Percentiles rank a stretch among this genome's conserved stretches.
phyloP scores from a whole-genome alignment of 129 eudicot species.

The Mikania micrantha region DNA sequence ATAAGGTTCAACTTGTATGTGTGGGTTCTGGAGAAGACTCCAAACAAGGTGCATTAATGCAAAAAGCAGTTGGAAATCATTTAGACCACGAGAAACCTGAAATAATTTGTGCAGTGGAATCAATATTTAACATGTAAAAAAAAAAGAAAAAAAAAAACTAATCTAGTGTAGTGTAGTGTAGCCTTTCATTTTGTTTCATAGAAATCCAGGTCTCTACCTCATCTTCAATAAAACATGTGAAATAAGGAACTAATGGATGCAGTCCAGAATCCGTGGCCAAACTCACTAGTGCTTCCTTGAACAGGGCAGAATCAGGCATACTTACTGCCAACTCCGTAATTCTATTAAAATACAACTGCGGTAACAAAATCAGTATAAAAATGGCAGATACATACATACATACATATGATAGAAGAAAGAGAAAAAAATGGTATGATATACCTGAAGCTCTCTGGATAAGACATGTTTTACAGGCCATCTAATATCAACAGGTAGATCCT shows the following conservation, averaged over 20 bases:
- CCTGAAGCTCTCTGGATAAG: constrained; percentile 85
- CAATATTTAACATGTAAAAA: neutral
- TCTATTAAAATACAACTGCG: constrained; percentile 60
- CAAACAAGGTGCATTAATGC: constrained; percentile 66
- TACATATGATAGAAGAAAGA: neutral
- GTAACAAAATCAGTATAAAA: constrained; percentile 5
- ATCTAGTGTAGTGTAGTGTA: too few species aligned
- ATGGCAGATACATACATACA: neutral
- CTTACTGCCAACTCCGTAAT: constrained; percentile 57
- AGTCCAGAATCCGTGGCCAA: constrained; percentile 72
- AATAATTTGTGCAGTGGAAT: neutral
- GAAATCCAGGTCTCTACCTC: constrained; percentile 37
- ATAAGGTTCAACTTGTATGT: constrained; percentile 61
- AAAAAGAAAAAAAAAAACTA: too few species aligned
- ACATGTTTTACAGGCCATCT: constrained; percentile 67
- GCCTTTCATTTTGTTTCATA: constrained; percentile 7
- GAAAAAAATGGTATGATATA: constrained; percentile 1
- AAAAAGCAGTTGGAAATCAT: constrained; percentile 47
- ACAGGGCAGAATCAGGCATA: constrained; percentile 49
- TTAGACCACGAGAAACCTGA: constrained; percentile 62
- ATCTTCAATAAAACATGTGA: constrained; percentile 62
- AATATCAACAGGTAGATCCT: constrained; percentile 54
- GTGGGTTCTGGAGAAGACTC: constrained; percentile 69
- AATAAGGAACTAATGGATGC: constrained; percentile 68
- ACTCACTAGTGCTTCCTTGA: constrained; percentile 62